Percentiles rank a stretch among this genome's conserved stretches.
phyloP scores from a whole-genome alignment of 73 alveolate species.

The Effrenium voratum region DNA sequence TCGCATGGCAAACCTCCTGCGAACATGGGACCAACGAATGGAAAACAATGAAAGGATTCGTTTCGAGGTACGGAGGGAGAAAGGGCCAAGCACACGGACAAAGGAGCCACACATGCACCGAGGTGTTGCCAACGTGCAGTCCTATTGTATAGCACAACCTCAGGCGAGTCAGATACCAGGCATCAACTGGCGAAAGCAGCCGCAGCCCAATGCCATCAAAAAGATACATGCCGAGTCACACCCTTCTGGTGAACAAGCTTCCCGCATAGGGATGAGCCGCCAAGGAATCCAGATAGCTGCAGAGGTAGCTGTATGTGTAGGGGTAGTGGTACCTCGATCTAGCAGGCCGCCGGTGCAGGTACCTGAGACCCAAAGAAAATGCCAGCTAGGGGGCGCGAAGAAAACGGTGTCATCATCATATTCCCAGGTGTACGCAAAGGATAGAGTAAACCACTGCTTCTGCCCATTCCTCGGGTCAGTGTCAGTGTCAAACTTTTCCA shows the following conservation, averaged over 20 bases:
- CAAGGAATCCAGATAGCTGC: slow-evolving; percentile 27
- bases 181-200: not conserved
- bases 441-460: slow-evolving; percentile 57
- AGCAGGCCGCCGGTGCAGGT: not conserved
- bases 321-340: slow-evolving; percentile 86
- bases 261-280: slow-evolving; percentile 59
- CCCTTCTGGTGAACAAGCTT: slow-evolving; percentile 28
- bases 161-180: not conserved
- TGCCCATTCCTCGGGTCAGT: slow-evolving; percentile 77
- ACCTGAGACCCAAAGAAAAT: not conserved
- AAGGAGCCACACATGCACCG: not conserved
- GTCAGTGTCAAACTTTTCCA: too few relatives aligned
- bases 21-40: not conserved
- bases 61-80: not conserved
- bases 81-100: not conserved
- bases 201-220: not conserved
- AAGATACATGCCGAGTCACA: slow-evolving; percentile 16
- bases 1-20: slow-evolving; percentile 84
- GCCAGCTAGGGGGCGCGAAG: slow-evolving; percentile 58
- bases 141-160: slow-evolving; percentile 91
- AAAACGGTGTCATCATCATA: slow-evolving; percentile 67
- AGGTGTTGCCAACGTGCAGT: too few relatives aligned
- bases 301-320: slow-evolving; percentile 78
- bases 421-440: slow-evolving; percentile 79
- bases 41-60: not conserved